Evolutionary conservation across 148 eudicot genomes (phyloP).

Genomic region (Beta vulgaris): DNA sequence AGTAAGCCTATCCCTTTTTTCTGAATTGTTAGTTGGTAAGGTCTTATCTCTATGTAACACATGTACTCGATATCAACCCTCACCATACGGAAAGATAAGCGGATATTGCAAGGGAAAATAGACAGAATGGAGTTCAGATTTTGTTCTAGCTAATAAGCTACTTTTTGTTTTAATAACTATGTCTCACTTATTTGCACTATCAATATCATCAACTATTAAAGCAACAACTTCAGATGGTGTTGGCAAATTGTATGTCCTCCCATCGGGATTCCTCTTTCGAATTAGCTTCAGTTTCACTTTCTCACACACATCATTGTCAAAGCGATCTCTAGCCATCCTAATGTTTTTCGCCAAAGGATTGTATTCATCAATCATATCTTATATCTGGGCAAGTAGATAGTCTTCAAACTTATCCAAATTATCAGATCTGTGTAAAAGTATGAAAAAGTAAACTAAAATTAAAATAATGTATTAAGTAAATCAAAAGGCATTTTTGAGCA

Average conservation of each 20-base stretch:
- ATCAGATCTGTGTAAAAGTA: background rate
- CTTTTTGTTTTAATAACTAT: background rate
- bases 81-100: conserved; percentile 3
- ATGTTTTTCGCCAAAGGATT: background rate
- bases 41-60: background rate
- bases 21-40: background rate
- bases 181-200: background rate
- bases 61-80: background rate
- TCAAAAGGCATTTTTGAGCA: too few relatives aligned
- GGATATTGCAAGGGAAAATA: background rate
- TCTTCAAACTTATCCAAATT: background rate
- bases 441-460: too few relatives aligned
- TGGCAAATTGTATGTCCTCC: background rate
- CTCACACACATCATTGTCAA: background rate
- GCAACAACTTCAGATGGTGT: background rate
- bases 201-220: background rate
- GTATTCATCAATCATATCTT: background rate
- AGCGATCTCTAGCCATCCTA: background rate
- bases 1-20: too few relatives aligned
- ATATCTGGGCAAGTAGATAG: background rate
- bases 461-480: too few relatives aligned
- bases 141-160: background rate
- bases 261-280: background rate
- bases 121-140: background rate
- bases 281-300: background rate